Percentiles rank a stretch among this genome's conserved stretches.
Evolutionary conservation across 192 early-diverging fungal genomes (phyloP).

Genomic region (Cetraspora pellucida): DNA sequence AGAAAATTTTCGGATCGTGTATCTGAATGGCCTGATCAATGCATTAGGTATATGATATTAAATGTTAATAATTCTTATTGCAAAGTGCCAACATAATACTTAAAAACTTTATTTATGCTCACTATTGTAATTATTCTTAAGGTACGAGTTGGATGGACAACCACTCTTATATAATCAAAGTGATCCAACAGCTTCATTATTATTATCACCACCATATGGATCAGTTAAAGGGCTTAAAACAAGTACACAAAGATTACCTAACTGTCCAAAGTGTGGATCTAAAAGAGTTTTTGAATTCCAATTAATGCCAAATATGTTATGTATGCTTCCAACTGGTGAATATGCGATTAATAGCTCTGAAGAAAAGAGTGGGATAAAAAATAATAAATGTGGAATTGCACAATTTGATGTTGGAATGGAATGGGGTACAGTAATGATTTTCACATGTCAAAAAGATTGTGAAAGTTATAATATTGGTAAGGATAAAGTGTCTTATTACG

Average conservation of each 20-base stretch:
- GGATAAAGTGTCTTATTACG: conserved; percentile 54
- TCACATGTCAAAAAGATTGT: conserved; percentile 80
- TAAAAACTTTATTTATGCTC: background rate
- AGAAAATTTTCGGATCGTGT: conserved; percentile 77
- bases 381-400: conserved; percentile 37
- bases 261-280: conserved; percentile 67
- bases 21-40: conserved; percentile 77
- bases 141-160: conserved; percentile 69
- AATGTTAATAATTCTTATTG: background rate
- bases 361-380: conserved; percentile 31
- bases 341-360: conserved; percentile 49
- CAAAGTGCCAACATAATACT: background rate
- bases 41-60: conserved; percentile 56
- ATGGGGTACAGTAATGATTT: conserved; percentile 86
- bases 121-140: conserved; percentile 26
- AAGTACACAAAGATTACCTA: conserved; percentile 51
- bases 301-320: conserved; percentile 86
- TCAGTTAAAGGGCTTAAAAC: conserved; percentile 38
- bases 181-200: conserved; percentile 50
- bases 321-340: conserved; percentile 66
- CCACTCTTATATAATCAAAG: conserved; percentile 70
- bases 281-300: conserved; percentile 87
- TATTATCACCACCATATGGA: conserved; percentile 37
- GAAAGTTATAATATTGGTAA: conserved; percentile 38
- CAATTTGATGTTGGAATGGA: conserved; percentile 79